A percentile compares a stretch with the other conserved stretches of the same genome.
Conservation (phyloP, 768 basidiomycete species). For the Lanmaoa pseudosensibilis region DNA sequence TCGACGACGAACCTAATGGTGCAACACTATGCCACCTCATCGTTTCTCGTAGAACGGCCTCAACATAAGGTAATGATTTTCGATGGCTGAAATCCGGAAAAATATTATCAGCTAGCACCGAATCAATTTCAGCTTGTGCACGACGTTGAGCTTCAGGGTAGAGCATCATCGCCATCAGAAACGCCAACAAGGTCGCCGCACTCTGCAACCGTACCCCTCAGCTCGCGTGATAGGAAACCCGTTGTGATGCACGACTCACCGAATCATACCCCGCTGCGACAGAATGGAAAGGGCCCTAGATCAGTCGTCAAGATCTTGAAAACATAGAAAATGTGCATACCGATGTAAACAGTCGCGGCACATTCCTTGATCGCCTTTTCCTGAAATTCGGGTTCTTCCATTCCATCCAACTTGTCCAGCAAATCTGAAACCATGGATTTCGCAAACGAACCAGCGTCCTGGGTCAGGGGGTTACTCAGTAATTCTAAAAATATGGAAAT, state of each 20-base stretch:
- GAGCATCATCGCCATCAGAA: slow-evolving; percentile 32
- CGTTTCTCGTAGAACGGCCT: slow-evolving; percentile 32
- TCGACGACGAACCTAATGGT: slow-evolving; percentile 25
- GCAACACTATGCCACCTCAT: slow-evolving; percentile 35
- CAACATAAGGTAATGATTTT: slow-evolving; percentile 28
- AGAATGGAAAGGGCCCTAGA: neutral
- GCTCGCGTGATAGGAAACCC: neutral
- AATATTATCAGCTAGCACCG: slow-evolving; percentile 9
- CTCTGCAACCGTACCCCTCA: slow-evolving; percentile 15
- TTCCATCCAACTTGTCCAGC: slow-evolving; percentile 17
- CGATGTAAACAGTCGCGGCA: slow-evolving; percentile 34
- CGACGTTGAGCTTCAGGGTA: slow-evolving; percentile 32
- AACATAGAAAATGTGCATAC: slow-evolving; percentile 11
- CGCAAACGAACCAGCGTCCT: slow-evolving; percentile 25
- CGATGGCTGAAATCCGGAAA: slow-evolving; percentile 30
- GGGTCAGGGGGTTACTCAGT: slow-evolving; percentile 1
- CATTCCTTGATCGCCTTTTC: slow-evolving; percentile 28
- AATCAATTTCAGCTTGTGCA: slow-evolving; percentile 33
- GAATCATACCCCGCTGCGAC: slow-evolving; percentile 29
- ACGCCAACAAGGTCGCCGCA: slow-evolving; percentile 22
- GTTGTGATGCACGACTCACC: slow-evolving; percentile 9
- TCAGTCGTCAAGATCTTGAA: neutral
- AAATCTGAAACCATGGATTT: slow-evolving; percentile 34
- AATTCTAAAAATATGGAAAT: neutral
- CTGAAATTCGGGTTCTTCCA: slow-evolving; percentile 12